Base-by-base conservation (phyloP, 140 eudicot species). In the Anethum foeniculum region DNA sequence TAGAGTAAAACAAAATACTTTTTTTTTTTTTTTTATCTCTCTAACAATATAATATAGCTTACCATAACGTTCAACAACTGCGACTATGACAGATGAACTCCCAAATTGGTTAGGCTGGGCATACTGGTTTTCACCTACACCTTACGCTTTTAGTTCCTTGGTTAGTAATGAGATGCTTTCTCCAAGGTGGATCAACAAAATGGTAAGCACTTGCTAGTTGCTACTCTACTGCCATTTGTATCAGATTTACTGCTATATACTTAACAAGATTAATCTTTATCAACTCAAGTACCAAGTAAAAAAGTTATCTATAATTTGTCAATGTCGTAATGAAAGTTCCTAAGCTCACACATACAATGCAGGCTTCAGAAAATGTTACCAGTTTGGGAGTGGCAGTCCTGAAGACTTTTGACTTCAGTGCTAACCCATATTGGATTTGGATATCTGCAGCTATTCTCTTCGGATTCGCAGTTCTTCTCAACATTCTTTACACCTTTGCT, bases 31-130 rank as follows among this genome's bases (percentile, higher is more conserved):
- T n/a, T 11, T 23, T 25, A 74, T 74, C 44, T 74, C 28, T 14
- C 36, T 44, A 44, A 41, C 13, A 43, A 23, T n/a, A 38, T 23
- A 44, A 41, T 23, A 4, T 12, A 25, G 16, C 34, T 47, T 46
- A 14, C 43, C 25, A 9, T 7, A 13, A 38, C 34, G 32, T 46
- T 15, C 60, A 10, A 67, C 7, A 28, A 46, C 5, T 71, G 1
- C n/a, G 43, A 25, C 62, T 36, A 0, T 38, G 43, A 39, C 75
- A 81, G 68, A 62, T 28, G 81, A 86, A 77, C 88, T 94, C 68
- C 97, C 96, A 13, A 84, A 51, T 14, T 92, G 96, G 93, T 90
- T 94, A 94, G 76, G 86, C 25, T 94, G 98, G 98, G 96, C 87
- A 48, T 86, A 87, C 75, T 94, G 98, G 98, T 39, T 88, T 48